Evolutionary conservation across 768 basidiomycete genomes (phyloP), one percentile per base, ranked within the genome.

Genomic region (Serendipita indica): DNA sequence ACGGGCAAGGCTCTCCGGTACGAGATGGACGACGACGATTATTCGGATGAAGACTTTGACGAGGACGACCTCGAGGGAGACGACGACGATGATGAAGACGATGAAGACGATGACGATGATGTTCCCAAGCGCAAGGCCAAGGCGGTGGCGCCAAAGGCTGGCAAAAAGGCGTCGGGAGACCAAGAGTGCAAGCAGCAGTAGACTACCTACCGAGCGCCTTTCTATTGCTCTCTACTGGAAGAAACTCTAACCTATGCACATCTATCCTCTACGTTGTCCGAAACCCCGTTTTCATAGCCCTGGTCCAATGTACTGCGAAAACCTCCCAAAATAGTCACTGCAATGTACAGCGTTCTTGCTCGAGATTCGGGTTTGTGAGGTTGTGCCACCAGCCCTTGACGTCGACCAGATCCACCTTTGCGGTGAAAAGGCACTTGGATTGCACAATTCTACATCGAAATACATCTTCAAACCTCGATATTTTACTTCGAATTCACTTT

Each of bases 111-210:
- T n/a, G 62, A 59, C 13, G 78, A 72, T 14, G 84, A 86, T 18
- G 71, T 76, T 52, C 80, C 83, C 14, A 73, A 75, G 57, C 76
- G 78, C 64, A 76, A 79, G 60, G 79, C 59, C 74, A 72, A 37
- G 75, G 70, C 69, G n/a, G 65, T 69, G 33, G 60, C 39, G 34
- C 27, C 14, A 27, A 33, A 33, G 28, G 39, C 39, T 25, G 45
- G 57, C 22, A 58, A 57, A 28, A 62, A 58, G 28, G 62, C 59
- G 14, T 58, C 57, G 41, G 65, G 68, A 61, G 83, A 87, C 68
- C 84, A 89, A 67, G 90, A 93, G 69, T 93, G 90, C 78, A 89
- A 90, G 75, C 86, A 91, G 69, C 89, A 92, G 83, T 92, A 72
- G 30, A 54, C n/a, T 43, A n/a, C 39, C 39, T 37, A 14, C 34